A percentile compares a stretch with the other conserved stretches of the same genome.
phyloP scores from a whole-genome alignment of 441 rosid genomes.

The Hura crepitans region DNA sequence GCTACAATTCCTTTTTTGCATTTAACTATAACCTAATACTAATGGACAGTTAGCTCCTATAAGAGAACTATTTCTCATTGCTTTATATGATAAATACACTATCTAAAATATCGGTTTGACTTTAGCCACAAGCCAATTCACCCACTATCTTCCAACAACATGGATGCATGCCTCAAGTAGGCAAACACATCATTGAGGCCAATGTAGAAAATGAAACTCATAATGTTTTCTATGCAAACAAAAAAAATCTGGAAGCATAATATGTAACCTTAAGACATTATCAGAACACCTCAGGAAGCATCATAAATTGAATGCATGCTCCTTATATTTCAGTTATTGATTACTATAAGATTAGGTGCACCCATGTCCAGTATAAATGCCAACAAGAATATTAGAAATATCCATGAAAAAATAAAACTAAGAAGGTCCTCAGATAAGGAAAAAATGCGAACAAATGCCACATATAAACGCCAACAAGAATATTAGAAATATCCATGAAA shows the following conservation, averaged over 20 bases:
- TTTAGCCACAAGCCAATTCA: not conserved
- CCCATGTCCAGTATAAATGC: not conserved
- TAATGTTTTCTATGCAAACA: not conserved
- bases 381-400: not conserved
- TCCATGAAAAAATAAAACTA: not conserved
- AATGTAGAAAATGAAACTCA: not conserved
- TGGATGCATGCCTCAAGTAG: not conserved
- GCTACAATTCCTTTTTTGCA: no score
- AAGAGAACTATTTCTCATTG: not conserved
- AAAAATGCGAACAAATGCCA: no score
- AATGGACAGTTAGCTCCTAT: not conserved
- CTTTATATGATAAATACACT: not conserved
- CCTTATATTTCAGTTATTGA: not conserved
- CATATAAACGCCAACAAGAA: no score
- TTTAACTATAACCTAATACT: not conserved
- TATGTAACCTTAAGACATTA: not conserved
- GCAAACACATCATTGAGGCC: not conserved
- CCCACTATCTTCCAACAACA: not conserved
- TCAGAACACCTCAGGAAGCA: not conserved
- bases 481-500: not conserved
- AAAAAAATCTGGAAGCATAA: not conserved
- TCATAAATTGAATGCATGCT: not conserved
- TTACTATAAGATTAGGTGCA: not conserved
- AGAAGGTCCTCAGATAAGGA: constrained; percentile 23
- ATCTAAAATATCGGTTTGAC: not conserved